phyloP scores from a whole-genome alignment of 2,329 filamentous ascomycete genomes.

The Stemphylium lycopersici region DNA sequence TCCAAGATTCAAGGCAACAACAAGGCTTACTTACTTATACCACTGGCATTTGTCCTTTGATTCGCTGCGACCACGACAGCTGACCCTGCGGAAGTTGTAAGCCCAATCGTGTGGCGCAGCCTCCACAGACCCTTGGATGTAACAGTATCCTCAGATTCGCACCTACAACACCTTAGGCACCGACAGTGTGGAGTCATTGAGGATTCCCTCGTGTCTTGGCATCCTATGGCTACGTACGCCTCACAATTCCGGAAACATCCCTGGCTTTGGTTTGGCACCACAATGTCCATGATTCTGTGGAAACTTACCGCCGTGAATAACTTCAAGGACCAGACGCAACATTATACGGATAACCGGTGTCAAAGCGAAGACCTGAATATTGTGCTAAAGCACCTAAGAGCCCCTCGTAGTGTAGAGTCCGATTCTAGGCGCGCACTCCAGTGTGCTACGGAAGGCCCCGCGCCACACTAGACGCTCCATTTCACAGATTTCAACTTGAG shows the following conservation, averaged over 20 bases:
- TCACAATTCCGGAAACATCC: too few relatives aligned
- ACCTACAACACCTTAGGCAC: background rate
- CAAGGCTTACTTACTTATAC: background rate
- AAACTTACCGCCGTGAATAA: too few relatives aligned
- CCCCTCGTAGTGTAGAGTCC: too few relatives aligned
- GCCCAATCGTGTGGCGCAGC: background rate
- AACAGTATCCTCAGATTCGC: background rate
- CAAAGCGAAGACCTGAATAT: too few relatives aligned
- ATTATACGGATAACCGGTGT: too few relatives aligned
- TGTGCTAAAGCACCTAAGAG: too few relatives aligned
- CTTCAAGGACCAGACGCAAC: too few relatives aligned
- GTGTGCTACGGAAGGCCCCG: background rate
- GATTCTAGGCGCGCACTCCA: too few relatives aligned
- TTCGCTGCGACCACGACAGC: background rate
- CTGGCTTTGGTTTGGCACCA: too few relatives aligned
- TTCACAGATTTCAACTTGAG: slow-evolving; percentile 36
- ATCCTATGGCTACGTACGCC: too few relatives aligned
- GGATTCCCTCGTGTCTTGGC: too few relatives aligned
- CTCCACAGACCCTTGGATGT: background rate
- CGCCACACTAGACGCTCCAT: slow-evolving; percentile 18
- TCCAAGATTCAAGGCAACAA: background rate
- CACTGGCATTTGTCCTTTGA: background rate
- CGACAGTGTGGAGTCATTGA: background rate
- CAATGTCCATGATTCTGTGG: too few relatives aligned
- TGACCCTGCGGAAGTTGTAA: background rate